Percentiles rank a stretch among this genome's conserved stretches.
Conservation (phyloP, 106 monocot genomes). For the Vanilla planifolia region DNA sequence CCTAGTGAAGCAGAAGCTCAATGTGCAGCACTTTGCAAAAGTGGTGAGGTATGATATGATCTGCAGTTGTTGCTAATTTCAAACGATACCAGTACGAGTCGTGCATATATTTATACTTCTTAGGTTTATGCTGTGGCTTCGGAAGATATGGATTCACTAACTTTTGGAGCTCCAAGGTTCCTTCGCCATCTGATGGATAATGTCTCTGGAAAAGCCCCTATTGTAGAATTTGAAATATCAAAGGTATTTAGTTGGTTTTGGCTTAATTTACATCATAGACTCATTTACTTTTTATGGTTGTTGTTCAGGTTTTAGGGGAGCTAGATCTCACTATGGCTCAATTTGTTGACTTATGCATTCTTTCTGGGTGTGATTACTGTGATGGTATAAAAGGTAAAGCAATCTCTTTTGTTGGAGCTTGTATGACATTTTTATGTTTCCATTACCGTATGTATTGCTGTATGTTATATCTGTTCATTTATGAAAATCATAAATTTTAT, state of each 20-base stretch:
- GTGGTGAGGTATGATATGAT: slow-evolving; percentile 44
- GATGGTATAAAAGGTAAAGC: slow-evolving; percentile 91
- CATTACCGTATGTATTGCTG: too few species aligned
- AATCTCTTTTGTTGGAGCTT: too few species aligned
- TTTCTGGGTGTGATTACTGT: slow-evolving; percentile 92
- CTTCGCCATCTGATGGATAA: slow-evolving; percentile 95
- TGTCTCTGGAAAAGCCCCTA: slow-evolving; percentile 75
- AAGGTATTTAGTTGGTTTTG: slow-evolving; percentile 32
- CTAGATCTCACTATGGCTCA: slow-evolving; percentile 90
- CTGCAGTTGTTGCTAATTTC: not conserved
- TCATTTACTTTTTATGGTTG: slow-evolving; percentile 1
- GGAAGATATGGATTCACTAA: slow-evolving; percentile 94
- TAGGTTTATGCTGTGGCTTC: slow-evolving; percentile 94
- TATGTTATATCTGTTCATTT: too few species aligned
- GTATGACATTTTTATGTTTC: too few species aligned
- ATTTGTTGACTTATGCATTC: slow-evolving; percentile 91
- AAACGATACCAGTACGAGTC: not conserved
- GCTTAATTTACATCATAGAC: not conserved
- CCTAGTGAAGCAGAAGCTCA: slow-evolving; percentile 96
- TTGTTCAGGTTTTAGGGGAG: slow-evolving; percentile 80
- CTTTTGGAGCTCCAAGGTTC: slow-evolving; percentile 86
- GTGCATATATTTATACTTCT: not conserved
- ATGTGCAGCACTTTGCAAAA: slow-evolving; percentile 88
- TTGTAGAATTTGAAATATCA: slow-evolving; percentile 82
- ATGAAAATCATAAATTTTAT: too few species aligned